Evolutionary conservation across 106 monocot genomes (phyloP).

Genomic region (Chionographis japonica): DNA sequence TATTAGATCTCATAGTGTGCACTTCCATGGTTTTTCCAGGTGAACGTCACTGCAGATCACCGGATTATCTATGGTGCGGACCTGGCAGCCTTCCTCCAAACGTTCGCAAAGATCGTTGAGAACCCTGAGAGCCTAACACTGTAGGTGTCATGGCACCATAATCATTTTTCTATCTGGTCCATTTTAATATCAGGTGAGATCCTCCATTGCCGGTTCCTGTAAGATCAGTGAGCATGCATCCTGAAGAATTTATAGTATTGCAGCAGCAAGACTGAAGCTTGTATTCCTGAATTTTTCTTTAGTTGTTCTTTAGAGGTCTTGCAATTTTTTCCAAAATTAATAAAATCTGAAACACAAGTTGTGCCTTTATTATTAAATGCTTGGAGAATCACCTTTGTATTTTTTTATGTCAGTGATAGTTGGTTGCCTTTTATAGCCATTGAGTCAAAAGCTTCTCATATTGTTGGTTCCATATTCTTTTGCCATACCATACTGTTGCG

Average conservation of each 20-base stretch:
- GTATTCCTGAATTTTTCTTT: neutral
- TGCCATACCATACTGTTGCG: too few relatives aligned
- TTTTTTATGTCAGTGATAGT: too few relatives aligned
- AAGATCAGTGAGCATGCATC: neutral
- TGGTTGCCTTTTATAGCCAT: too few relatives aligned
- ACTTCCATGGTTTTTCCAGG: slow-evolving; percentile 33
- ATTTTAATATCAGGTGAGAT: too few relatives aligned
- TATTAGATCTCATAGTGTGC: neutral
- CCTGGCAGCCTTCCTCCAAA: slow-evolving; percentile 87
- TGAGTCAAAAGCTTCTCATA: too few relatives aligned
- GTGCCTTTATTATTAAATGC: too few relatives aligned
- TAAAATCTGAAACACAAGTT: slow-evolving; percentile 1
- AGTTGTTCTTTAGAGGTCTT: neutral
- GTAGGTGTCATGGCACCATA: slow-evolving; percentile 21
- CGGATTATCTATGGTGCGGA: slow-evolving; percentile 93
- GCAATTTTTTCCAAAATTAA: neutral
- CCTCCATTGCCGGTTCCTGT: too few relatives aligned
- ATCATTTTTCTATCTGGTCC: too few relatives aligned
- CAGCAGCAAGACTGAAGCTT: neutral
- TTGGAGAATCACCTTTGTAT: too few relatives aligned
- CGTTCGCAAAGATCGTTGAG: slow-evolving; percentile 85
- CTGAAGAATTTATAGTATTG: neutral
- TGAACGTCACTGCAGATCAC: slow-evolving; percentile 97
- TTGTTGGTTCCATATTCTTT: too few relatives aligned
- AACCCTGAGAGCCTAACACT: slow-evolving; percentile 75